Conservation (phyloP, 2,329 filamentous ascomycete species). For the Diaporthe vexans region DNA sequence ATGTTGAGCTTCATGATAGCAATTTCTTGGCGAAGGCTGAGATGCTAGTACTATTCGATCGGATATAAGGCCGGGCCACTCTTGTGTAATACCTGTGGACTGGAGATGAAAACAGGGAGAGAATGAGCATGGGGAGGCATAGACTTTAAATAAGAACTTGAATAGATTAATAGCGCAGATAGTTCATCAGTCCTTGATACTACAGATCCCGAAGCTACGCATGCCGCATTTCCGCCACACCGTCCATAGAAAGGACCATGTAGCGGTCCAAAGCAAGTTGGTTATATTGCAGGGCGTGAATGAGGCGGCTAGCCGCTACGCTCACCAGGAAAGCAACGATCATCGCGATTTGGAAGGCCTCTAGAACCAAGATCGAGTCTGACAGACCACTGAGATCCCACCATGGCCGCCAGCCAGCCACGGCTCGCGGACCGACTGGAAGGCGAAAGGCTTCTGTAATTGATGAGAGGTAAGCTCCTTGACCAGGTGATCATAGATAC, state of each 20-base stretch:
- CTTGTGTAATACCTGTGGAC: background rate
- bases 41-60: background rate
- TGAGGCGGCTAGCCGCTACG: background rate
- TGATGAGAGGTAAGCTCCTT: background rate
- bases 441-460: background rate
- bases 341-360: constrained; percentile 28
- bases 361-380: constrained; percentile 12
- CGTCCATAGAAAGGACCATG: background rate
- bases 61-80: fast-evolving
- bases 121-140: background rate
- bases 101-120: background rate
- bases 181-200: background rate
- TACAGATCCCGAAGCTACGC: background rate
- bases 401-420: background rate
- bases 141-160: background rate
- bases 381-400: constrained; percentile 13
- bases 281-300: background rate
- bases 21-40: background rate
- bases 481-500: background rate
- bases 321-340: background rate
- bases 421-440: constrained; percentile 25
- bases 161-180: no score
- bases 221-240: background rate
- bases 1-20: constrained; percentile 42
- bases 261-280: background rate